Evolutionary conservation across 371 early-diverging fungal species (phyloP).

Genomic region (Mucor saturninus): DNA sequence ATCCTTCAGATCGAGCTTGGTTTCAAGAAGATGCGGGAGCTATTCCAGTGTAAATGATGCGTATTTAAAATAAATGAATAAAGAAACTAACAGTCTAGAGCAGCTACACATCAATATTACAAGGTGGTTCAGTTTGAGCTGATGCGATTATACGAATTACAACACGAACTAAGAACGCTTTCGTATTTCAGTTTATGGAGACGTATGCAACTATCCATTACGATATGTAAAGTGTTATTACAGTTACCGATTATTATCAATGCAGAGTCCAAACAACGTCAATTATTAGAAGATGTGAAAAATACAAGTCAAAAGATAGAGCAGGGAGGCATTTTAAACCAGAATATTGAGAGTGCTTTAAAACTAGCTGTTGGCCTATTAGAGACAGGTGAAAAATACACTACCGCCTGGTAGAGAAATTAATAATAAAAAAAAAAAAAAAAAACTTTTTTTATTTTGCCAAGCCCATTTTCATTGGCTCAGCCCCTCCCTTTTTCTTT

Average conservation of each 20-base stretch:
- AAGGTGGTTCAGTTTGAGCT: constrained; percentile 65
- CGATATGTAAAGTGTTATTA: constrained; percentile 59
- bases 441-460: background rate
- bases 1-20: constrained; percentile 64
- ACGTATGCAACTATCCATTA: constrained; percentile 61
- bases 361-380: constrained; percentile 58
- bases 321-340: constrained; percentile 42
- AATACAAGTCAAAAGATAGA: constrained; percentile 17
- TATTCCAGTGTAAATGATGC: constrained; percentile 55
- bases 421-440: background rate
- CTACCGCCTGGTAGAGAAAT: constrained; percentile 28
- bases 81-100: background rate
- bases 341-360: constrained; percentile 58
- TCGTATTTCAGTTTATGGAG: constrained; percentile 65
- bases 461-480: constrained; percentile 6
- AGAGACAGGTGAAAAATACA: constrained; percentile 60
- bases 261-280: constrained; percentile 34
- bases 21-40: constrained; percentile 60
- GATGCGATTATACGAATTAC: constrained; percentile 63
- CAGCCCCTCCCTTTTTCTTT: background rate
- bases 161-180: constrained; percentile 60
- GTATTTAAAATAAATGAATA: background rate
- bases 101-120: constrained; percentile 67
- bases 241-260: constrained; percentile 67
- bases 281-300: constrained; percentile 30